A percentile compares a stretch with the other conserved stretches of the same genome.
phyloP scores from a whole-genome alignment of 2,329 filamentous ascomycete genomes.

The Cytospora paraplurivora region DNA sequence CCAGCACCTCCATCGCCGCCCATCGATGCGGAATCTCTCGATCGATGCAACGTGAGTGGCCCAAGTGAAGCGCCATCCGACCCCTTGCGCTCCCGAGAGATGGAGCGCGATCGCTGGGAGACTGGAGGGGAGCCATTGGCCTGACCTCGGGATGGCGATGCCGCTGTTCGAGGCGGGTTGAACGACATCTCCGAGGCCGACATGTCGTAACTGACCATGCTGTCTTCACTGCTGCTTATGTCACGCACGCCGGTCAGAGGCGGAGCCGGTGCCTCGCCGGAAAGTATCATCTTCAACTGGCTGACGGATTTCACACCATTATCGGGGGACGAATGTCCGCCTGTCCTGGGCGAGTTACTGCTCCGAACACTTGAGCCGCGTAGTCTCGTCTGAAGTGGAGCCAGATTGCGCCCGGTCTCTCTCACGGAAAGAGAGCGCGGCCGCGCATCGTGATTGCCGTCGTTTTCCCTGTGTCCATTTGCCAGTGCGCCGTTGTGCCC shows the following conservation, averaged over 20 bases:
- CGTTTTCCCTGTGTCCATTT: conserved; percentile 39
- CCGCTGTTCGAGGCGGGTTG: conserved; percentile 45
- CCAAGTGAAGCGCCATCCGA: conserved; percentile 35
- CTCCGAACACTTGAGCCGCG: conserved; percentile 59
- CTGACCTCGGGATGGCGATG: conserved; percentile 37
- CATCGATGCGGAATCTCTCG: conserved; percentile 35
- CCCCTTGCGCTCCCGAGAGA: conserved; percentile 41
- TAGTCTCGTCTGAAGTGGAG: conserved; percentile 43
- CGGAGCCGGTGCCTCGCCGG: conserved; percentile 48
- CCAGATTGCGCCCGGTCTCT: conserved; percentile 33
- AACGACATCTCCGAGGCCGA: conserved; percentile 68
- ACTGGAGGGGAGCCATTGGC: conserved; percentile 35
- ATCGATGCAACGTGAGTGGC: conserved; percentile 48
- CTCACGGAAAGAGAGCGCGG: conserved; percentile 48
- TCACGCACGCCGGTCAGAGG: conserved; percentile 51
- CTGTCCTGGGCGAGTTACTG: conserved; percentile 48
- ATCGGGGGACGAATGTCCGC: conserved; percentile 38
- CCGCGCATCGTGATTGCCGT: conserved; percentile 53
- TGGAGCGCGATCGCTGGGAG: conserved; percentile 27
- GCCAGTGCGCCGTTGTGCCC: conserved; percentile 35
- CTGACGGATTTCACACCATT: conserved; percentile 58
- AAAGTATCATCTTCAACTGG: conserved; percentile 63
- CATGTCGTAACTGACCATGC: conserved; percentile 71
- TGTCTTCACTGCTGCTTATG: conserved; percentile 57
- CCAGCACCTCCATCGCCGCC: conserved; percentile 38